Conservation (phyloP, 208 protist genomes). For the Trypanosoma lewisi region DNA sequence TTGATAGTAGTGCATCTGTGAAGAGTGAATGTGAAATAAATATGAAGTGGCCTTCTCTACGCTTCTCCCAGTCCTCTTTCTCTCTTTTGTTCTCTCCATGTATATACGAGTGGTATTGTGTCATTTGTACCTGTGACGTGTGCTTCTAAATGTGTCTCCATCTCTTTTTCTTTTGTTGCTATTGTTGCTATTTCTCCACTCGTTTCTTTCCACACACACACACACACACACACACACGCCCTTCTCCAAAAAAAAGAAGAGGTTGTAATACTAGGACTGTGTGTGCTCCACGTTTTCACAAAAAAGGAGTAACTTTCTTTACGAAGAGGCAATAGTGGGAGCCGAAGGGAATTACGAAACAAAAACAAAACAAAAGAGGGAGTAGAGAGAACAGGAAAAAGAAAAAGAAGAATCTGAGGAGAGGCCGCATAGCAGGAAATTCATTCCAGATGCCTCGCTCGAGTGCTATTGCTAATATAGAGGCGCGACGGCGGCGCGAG, state of each 20-base stretch:
- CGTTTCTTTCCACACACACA: background rate
- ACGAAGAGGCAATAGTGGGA: background rate
- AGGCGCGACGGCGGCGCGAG: slow-evolving; percentile 65
- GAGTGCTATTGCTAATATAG: slow-evolving; percentile 39
- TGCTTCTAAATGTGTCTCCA: background rate
- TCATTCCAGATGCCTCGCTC: slow-evolving; percentile 14
- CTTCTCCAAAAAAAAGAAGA: too few relatives aligned
- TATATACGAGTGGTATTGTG: too few relatives aligned
- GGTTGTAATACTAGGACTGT: too few relatives aligned
- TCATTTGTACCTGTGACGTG: too few relatives aligned
- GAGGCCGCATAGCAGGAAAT: background rate
- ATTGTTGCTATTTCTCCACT: background rate
- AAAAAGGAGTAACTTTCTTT: background rate
- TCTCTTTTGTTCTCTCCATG: too few relatives aligned
- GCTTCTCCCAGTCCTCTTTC: too few relatives aligned
- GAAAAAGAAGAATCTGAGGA: slow-evolving; percentile 6
- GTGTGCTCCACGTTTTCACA: too few relatives aligned
- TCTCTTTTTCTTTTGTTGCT: background rate
- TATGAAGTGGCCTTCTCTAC: too few relatives aligned
- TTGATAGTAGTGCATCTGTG: too few relatives aligned
- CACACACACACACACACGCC: too few relatives aligned
- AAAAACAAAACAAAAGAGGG: background rate
- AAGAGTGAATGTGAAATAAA: too few relatives aligned
- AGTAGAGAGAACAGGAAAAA: background rate
- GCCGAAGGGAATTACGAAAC: background rate